Percentiles rank a stretch among this genome's conserved stretches.
Evolutionary conservation across 306 rosid genomes (phyloP).

Genomic region (Lathyrus aphaca): DNA sequence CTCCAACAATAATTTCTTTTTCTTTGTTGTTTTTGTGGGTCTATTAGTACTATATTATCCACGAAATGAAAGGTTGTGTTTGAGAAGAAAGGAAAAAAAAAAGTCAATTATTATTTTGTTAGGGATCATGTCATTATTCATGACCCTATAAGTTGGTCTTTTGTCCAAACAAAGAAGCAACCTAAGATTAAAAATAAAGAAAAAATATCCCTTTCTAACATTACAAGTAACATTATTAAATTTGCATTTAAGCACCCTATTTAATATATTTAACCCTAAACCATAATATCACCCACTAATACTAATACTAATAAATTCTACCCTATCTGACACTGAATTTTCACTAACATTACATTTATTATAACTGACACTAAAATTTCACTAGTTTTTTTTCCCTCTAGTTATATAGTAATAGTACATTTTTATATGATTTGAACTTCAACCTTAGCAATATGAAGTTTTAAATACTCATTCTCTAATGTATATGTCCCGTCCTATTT

Average conservation of each 20-base stretch:
- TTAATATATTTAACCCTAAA: conserved; percentile 25
- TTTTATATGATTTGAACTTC: conserved; percentile 9
- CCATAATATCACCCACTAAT: conserved; percentile 1
- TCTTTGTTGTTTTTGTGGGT: conserved; percentile 22
- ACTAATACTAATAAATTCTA: not conserved
- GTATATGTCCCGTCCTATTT: too few species aligned
- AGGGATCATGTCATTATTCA: conserved; percentile 38
- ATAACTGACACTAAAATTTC: conserved; percentile 1
- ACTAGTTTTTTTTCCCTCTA: too few species aligned
- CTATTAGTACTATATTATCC: conserved; percentile 15
- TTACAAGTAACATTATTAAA: conserved; percentile 26
- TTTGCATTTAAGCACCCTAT: conserved; percentile 21
- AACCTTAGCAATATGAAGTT: not conserved
- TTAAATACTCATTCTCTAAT: too few species aligned
- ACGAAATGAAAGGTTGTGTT: conserved; percentile 27
- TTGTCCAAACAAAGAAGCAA: conserved; percentile 34
- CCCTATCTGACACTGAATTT: not conserved
- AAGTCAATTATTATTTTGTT: conserved; percentile 42
- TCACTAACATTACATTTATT: not conserved
- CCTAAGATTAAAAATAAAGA: conserved; percentile 10
- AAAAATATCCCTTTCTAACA: conserved; percentile 20
- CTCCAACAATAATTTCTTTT: conserved; percentile 36
- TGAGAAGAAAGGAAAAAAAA: not conserved
- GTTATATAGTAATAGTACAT: not conserved
- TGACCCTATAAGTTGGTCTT: conserved; percentile 20